Evolutionary conservation across 2,329 filamentous ascomycete genomes (phyloP).

Genomic region (Ceratocystis ficicola): DNA sequence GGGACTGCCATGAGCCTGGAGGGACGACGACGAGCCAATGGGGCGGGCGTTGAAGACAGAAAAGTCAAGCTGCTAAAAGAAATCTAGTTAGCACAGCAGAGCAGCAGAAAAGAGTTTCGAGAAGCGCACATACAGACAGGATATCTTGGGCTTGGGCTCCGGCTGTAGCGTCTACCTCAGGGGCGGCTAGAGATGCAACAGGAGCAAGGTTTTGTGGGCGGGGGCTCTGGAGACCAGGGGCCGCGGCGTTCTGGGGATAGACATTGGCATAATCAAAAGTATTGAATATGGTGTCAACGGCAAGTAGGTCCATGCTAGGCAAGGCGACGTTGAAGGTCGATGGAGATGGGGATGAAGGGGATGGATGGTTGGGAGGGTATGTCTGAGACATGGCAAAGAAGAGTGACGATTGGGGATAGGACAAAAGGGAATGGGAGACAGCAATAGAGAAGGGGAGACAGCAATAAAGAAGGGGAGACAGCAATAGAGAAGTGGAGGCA

Average conservation of each 20-base stretch:
- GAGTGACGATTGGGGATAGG: not conserved
- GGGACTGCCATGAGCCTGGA: not conserved
- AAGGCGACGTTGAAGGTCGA: not conserved
- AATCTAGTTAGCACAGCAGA: not conserved
- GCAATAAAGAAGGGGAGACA: not conserved
- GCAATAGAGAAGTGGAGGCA: not conserved
- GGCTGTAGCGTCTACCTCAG: not conserved
- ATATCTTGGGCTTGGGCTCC: not conserved
- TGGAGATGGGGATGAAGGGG: not conserved
- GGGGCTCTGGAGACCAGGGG: not conserved
- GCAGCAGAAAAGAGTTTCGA: not conserved
- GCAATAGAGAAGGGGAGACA: not conserved
- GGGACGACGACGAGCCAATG: not conserved
- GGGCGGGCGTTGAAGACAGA: not conserved
- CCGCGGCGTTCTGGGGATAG: not conserved
- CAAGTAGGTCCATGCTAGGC: not conserved
- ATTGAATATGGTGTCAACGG: not conserved
- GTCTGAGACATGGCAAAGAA: not conserved
- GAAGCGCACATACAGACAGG: not conserved
- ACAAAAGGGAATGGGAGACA: not conserved
- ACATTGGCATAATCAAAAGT: not conserved
- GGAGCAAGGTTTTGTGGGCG: not conserved
- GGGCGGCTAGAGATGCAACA: not conserved
- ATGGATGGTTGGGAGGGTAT: not conserved
- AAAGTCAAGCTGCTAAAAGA: conserved; percentile 2